Conservation (phyloP, 768 basidiomycete species). For the Naganishia friedmannii region DNA sequence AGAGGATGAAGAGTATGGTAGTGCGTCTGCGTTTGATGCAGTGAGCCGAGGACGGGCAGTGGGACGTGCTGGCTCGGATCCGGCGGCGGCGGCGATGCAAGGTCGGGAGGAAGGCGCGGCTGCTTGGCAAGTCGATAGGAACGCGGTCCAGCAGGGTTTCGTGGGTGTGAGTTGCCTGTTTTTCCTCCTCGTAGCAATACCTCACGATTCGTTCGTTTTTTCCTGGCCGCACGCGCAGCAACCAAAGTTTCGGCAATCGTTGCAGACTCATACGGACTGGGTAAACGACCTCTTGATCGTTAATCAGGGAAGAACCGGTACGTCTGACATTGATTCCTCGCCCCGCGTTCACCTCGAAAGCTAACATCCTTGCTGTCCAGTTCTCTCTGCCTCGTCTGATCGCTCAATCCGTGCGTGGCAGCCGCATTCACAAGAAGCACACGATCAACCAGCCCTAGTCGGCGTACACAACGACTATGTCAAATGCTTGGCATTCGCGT, state of each 20-base stretch:
- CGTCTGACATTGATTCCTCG: constrained; percentile 38
- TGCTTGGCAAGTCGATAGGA: not conserved
- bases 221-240: not conserved
- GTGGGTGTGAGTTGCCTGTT: not conserved
- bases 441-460: constrained; percentile 59
- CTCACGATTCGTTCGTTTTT: too few relatives aligned
- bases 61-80: not conserved
- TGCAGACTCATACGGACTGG: constrained; percentile 91
- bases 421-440: constrained; percentile 62
- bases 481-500: constrained; percentile 81
- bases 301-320: constrained; percentile 73
- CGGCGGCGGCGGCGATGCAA: not conserved
- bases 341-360: too few relatives aligned
- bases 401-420: constrained; percentile 91
- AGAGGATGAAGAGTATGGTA: constrained; percentile 59
- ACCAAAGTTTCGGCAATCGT: constrained; percentile 71
- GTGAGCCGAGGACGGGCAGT: constrained; percentile 28
- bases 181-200: not conserved
- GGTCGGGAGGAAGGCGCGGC: not conserved
- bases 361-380: constrained; percentile 48
- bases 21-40: constrained; percentile 27
- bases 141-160: not conserved
- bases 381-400: constrained; percentile 92
- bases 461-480: constrained; percentile 51
- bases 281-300: constrained; percentile 89